Evolutionary conservation across 768 basidiomycete genomes (phyloP).

Genomic region (Tylopilus plumbeoviolaceoides): DNA sequence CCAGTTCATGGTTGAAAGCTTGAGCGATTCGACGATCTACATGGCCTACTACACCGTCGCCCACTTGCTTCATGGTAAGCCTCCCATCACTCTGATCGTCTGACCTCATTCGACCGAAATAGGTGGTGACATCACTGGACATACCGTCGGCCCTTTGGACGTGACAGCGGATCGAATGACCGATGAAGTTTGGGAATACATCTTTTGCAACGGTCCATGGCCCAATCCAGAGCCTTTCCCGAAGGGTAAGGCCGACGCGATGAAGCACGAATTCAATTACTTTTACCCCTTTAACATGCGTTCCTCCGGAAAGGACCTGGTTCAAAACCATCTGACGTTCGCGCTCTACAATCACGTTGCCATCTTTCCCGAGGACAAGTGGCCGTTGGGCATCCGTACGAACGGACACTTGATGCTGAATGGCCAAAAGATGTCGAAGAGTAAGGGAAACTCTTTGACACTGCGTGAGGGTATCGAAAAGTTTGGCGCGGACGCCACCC

Average conservation of each 20-base stretch:
- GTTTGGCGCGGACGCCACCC: slow-evolving; percentile 94
- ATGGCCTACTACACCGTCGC: slow-evolving; percentile 98
- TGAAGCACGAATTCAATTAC: slow-evolving; percentile 91
- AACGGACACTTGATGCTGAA: slow-evolving; percentile 98
- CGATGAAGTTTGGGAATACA: slow-evolving; percentile 96
- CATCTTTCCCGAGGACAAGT: slow-evolving; percentile 80
- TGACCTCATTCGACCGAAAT: neutral
- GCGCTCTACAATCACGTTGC: slow-evolving; percentile 94
- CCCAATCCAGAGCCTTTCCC: slow-evolving; percentile 62
- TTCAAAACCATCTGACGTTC: slow-evolving; percentile 95
- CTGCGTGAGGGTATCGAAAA: slow-evolving; percentile 84
- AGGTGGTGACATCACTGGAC: slow-evolving; percentile 77
- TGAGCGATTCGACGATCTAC: slow-evolving; percentile 98
- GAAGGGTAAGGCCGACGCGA: slow-evolving; percentile 71
- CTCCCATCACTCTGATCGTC: too few species aligned
- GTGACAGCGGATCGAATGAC: slow-evolving; percentile 92
- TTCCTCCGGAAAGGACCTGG: slow-evolving; percentile 95
- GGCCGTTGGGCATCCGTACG: slow-evolving; percentile 88
- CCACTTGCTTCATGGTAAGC: slow-evolving; percentile 84
- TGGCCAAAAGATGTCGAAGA: slow-evolving; percentile 99
- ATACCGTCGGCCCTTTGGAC: slow-evolving; percentile 73
- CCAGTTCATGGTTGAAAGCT: slow-evolving; percentile 91
- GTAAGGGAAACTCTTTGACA: slow-evolving; percentile 93
- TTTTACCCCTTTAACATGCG: slow-evolving; percentile 99
- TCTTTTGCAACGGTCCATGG: slow-evolving; percentile 77